A percentile compares a stretch with the other conserved stretches of the same genome.
phyloP scores from a whole-genome alignment of 495 filamentous ascomycete species.

The Astrothelium macrocarpum region DNA sequence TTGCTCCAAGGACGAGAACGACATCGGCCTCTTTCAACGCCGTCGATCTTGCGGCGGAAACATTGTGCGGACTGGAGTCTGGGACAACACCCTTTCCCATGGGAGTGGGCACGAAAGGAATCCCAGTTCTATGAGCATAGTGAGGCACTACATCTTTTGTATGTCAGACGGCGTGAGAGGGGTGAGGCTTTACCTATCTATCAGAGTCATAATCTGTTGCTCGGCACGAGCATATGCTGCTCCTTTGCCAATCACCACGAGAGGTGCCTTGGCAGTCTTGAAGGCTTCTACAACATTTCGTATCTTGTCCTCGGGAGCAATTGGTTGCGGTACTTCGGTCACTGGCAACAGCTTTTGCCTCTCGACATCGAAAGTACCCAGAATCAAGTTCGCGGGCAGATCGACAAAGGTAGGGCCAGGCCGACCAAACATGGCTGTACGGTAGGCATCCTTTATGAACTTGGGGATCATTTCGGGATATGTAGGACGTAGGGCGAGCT shows the following conservation, averaged over 20 bases:
- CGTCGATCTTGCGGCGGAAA: conserved; percentile 48
- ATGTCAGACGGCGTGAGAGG: not conserved
- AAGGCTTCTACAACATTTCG: conserved; percentile 39
- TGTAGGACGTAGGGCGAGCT: conserved; percentile 43
- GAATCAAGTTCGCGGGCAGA: conserved; percentile 53
- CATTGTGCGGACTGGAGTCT: conserved; percentile 48
- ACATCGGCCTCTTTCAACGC: conserved; percentile 50
- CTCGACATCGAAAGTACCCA: conserved; percentile 27
- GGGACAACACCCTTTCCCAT: conserved; percentile 56
- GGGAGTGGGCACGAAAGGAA: conserved; percentile 54
- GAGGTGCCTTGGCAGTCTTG: conserved; percentile 42
- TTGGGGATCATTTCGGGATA: conserved; percentile 43
- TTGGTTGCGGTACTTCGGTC: conserved; percentile 18
- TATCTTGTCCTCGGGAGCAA: conserved; percentile 38
- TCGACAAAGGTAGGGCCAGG: conserved; percentile 53
- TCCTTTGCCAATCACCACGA: conserved; percentile 54
- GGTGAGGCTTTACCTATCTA: conserved; percentile 25
- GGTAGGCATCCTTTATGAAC: conserved; percentile 46
- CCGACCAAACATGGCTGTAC: conserved; percentile 47
- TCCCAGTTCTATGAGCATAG: conserved; percentile 31
- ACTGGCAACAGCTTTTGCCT: conserved; percentile 24
- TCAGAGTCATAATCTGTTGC: conserved; percentile 37
- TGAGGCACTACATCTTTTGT: not conserved
- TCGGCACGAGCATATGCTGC: conserved; percentile 52
- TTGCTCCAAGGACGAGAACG: conserved; percentile 50